Percentiles rank a stretch among this genome's conserved stretches.
Evolutionary conservation across 2,329 filamentous ascomycete genomes (phyloP).

Genomic region (Orbilia javanica): DNA sequence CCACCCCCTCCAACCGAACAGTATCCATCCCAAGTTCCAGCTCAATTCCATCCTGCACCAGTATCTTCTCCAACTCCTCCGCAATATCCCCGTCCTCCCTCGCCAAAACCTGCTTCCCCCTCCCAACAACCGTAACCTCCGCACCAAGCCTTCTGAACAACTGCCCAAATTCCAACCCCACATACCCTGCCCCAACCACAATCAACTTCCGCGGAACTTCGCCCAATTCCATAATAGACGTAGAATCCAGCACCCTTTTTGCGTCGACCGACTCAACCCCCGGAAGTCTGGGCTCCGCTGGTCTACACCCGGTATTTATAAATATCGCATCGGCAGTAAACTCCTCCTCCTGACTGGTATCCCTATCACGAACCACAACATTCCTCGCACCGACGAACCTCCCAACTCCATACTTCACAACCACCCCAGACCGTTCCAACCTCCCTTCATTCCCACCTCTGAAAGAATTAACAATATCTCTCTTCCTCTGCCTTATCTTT

Average conservation of each 20-base stretch:
- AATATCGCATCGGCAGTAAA: slow-evolving; percentile 67
- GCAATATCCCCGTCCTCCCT: slow-evolving; percentile 69
- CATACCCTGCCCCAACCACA: slow-evolving; percentile 70
- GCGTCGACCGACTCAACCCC: slow-evolving; percentile 65
- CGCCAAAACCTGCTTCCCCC: slow-evolving; percentile 64
- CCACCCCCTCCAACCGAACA: slow-evolving; percentile 13
- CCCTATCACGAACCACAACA: slow-evolving; percentile 64
- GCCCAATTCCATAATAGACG: slow-evolving; percentile 68
- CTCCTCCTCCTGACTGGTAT: slow-evolving; percentile 63
- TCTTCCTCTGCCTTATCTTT: slow-evolving; percentile 69
- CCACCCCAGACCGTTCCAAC: slow-evolving; percentile 66
- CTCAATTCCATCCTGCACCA: slow-evolving; percentile 67
- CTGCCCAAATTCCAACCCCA: slow-evolving; percentile 71
- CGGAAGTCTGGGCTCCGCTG: slow-evolving; percentile 65
- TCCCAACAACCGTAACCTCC: slow-evolving; percentile 69
- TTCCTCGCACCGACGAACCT: slow-evolving; percentile 66
- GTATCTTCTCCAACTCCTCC: slow-evolving; percentile 66
- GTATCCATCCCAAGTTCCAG: slow-evolving; percentile 31
- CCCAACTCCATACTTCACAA: slow-evolving; percentile 68
- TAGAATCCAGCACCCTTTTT: slow-evolving; percentile 68
- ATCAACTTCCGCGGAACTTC: slow-evolving; percentile 68
- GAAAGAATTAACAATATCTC: slow-evolving; percentile 70
- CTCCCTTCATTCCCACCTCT: slow-evolving; percentile 68
- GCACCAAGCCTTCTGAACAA: slow-evolving; percentile 69
- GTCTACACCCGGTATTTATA: slow-evolving; percentile 68